Conservation (phyloP, 257 asterid genomes). For the Petunia secreta region DNA sequence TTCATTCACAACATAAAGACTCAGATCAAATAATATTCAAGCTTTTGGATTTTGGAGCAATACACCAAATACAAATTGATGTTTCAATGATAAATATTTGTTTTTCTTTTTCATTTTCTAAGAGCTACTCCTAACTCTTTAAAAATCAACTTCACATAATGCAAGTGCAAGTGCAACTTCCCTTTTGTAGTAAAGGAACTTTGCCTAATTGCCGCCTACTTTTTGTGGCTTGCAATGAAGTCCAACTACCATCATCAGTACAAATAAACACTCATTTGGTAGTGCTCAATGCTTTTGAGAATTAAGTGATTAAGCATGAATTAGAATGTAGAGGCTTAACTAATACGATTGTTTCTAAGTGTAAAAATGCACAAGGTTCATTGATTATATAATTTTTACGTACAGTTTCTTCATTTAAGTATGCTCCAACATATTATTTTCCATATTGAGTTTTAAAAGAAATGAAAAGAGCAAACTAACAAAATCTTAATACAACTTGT, state of each 20-base stretch:
- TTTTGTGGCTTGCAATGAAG: slow-evolving; percentile 15
- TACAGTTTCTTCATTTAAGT: neutral
- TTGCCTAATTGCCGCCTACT: neutral
- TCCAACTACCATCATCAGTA: neutral
- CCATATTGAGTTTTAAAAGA: neutral
- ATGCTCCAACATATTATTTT: neutral
- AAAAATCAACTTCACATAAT: neutral
- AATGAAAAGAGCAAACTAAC: neutral
- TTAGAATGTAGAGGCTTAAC: too few species aligned
- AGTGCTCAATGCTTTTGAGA: neutral
- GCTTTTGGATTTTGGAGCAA: neutral
- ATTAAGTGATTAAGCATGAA: too few species aligned
- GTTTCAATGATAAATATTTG: neutral
- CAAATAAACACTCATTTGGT: neutral
- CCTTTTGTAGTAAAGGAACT: neutral
- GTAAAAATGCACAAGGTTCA: too few species aligned
- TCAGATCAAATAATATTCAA: neutral
- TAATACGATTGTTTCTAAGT: too few species aligned
- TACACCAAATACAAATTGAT: neutral
- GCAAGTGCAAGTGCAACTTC: neutral
- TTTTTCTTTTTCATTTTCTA: neutral
- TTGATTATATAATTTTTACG: too few species aligned
- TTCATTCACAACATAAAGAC: neutral
- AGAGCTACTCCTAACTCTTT: neutral
- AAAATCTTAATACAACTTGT: neutral